Percentiles rank a stretch among this genome's conserved stretches.
phyloP scores from a whole-genome alignment of 805 yeast genomes.

The Isabelozyma rhagii region DNA sequence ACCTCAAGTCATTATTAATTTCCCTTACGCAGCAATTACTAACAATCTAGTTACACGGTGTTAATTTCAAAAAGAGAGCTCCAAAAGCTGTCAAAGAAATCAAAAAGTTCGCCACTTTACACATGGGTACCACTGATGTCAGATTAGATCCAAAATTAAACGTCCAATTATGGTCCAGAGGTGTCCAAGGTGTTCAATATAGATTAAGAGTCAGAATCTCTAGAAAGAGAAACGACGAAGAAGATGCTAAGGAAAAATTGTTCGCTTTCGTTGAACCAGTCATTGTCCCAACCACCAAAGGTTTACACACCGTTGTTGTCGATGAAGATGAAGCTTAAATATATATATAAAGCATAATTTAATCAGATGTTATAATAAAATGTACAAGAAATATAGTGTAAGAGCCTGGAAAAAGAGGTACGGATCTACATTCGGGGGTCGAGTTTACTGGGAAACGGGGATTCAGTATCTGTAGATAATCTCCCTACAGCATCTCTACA shows the following conservation, averaged over 20 bases:
- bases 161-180: constrained; percentile 99
- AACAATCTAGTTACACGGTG: constrained; percentile 85
- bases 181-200: constrained; percentile 98
- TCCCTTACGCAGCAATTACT: constrained; percentile 25
- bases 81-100: constrained; percentile 99
- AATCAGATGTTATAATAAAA: not conserved
- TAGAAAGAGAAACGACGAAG: constrained; percentile 99
- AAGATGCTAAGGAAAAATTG: constrained; percentile 96
- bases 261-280: constrained; percentile 98
- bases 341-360: not conserved
- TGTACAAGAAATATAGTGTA: not conserved
- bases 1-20: not conserved
- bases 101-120: constrained; percentile 96
- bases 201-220: constrained; percentile 98
- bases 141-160: constrained; percentile 98
- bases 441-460: too few species aligned
- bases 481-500: too few species aligned
- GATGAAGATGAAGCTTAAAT: constrained; percentile 67
- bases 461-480: too few species aligned
- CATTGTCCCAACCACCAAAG: constrained; percentile 90
- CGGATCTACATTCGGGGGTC: too few species aligned
- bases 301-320: constrained; percentile 96
- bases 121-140: constrained; percentile 99
- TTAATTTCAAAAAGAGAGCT: constrained; percentile 99
- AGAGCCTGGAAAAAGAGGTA: too few species aligned